Evolutionary conservation across 2,329 filamentous ascomycete genomes (phyloP).

Genomic region (Verticillium klebahnii): DNA sequence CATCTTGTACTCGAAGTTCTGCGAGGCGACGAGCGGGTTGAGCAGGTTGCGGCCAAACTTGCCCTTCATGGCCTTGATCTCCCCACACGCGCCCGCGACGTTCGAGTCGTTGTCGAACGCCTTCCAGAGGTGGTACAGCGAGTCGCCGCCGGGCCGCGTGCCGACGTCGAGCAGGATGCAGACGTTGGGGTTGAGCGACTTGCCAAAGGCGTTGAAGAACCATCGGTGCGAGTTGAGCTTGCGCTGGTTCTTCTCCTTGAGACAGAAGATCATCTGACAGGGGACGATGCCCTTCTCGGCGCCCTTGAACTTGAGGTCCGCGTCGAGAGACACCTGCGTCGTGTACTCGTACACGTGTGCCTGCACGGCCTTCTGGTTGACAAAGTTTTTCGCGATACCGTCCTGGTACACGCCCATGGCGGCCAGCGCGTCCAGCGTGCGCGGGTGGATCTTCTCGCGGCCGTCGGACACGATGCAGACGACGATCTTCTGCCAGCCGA

Average conservation of each 20-base stretch:
- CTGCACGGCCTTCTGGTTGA: slow-evolving; percentile 93
- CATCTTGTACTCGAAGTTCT: slow-evolving; percentile 99
- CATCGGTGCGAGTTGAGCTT: slow-evolving; percentile 98
- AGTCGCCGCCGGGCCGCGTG: slow-evolving; percentile 81
- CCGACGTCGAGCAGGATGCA: slow-evolving; percentile 97
- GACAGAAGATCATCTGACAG: slow-evolving; percentile 95
- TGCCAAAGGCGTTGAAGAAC: slow-evolving; percentile 99
- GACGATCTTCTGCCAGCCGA: slow-evolving; percentile 98
- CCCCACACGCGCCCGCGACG: slow-evolving; percentile 92
- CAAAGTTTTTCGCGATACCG: slow-evolving; percentile 96
- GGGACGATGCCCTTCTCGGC: slow-evolving; percentile 98
- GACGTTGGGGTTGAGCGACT: slow-evolving; percentile 88
- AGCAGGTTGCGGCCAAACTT: slow-evolving; percentile 76
- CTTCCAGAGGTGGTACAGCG: slow-evolving; percentile 98
- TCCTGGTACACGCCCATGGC: slow-evolving; percentile 98
- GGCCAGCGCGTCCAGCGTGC: slow-evolving; percentile 88
- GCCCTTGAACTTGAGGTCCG: slow-evolving; percentile 97
- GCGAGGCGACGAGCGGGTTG: slow-evolving; percentile 91
- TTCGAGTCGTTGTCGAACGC: slow-evolving; percentile 97
- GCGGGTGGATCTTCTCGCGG: slow-evolving; percentile 81
- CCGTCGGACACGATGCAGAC: slow-evolving; percentile 96
- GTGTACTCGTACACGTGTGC: slow-evolving; percentile 99
- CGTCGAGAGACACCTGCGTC: slow-evolving; percentile 92
- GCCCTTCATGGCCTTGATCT: slow-evolving; percentile 96
- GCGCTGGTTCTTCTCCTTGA: slow-evolving; percentile 96